Conservation (phyloP, 2,329 filamentous ascomycete species). For the Pestalotiopsis sp. region DNA sequence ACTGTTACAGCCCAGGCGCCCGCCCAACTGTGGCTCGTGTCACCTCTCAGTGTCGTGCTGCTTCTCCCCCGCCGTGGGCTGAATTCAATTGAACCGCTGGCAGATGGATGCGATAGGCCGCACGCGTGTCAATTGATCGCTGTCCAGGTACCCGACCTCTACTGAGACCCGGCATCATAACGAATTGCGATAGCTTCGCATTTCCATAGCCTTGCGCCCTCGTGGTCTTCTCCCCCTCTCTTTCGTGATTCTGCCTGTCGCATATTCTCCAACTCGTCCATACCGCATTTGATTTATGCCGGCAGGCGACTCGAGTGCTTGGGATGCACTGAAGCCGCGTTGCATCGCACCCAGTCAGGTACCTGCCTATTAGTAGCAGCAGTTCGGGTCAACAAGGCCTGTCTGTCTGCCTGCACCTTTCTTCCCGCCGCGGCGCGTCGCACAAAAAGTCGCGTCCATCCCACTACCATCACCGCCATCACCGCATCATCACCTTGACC, state of each 20-base stretch:
- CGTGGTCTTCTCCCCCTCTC: background rate
- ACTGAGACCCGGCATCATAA: background rate
- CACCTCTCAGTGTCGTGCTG: background rate
- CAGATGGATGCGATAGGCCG: background rate
- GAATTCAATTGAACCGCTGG: background rate
- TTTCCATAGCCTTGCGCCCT: background rate
- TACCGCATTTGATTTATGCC: background rate
- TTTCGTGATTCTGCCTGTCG: background rate
- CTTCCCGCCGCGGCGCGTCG: constrained; percentile 5
- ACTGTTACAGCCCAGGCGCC: background rate
- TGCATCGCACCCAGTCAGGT: background rate
- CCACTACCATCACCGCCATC: constrained; percentile 12
- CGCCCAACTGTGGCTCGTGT: background rate
- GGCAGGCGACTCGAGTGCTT: background rate
- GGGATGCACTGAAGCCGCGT: background rate
- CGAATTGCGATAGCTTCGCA: background rate
- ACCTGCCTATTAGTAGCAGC: background rate
- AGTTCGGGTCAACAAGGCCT: background rate
- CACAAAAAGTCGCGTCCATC: constrained; percentile 14
- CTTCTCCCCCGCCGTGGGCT: background rate
- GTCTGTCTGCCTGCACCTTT: background rate
- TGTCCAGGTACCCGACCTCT: background rate
- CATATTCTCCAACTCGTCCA: background rate
- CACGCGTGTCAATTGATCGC: background rate
- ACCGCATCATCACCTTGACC: background rate